Evolutionary conservation across 768 basidiomycete species (phyloP).

Genomic region (Panus rudis): DNA sequence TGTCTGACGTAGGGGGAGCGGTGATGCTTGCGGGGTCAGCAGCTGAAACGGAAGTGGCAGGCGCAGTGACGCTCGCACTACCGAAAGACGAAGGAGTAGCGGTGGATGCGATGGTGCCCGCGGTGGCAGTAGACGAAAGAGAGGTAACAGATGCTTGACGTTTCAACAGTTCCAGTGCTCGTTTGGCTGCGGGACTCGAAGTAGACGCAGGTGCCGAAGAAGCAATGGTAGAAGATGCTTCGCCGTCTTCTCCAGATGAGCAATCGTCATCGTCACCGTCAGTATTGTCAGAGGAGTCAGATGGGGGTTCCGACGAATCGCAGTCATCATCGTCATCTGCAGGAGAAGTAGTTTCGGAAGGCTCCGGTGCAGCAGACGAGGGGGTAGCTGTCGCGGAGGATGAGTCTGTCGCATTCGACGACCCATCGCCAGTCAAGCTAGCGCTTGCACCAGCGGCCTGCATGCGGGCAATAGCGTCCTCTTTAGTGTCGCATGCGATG

Average conservation of each 20-base stretch:
- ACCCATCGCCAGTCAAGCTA: constrained; percentile 11
- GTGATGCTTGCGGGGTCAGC: too few species aligned
- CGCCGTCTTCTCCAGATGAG: neutral
- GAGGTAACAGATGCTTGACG: neutral
- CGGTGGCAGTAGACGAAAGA: neutral
- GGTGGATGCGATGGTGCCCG: neutral
- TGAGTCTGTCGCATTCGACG: neutral
- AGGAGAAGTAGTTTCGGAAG: neutral
- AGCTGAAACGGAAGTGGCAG: too few species aligned
- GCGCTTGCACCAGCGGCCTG: constrained; percentile 26
- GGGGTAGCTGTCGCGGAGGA: neutral
- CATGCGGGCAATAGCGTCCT: constrained; percentile 29
- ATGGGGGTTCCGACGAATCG: neutral
- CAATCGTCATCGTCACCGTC: constrained; percentile 6
- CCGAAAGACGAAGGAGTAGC: neutral
- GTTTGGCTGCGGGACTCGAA: neutral
- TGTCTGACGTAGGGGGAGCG: too few species aligned
- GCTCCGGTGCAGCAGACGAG: neutral
- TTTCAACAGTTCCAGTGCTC: neutral
- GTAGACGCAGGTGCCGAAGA: neutral
- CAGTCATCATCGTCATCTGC: constrained; percentile 1
- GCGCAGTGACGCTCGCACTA: too few species aligned
- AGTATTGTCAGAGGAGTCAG: neutral
- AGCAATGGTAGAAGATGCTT: neutral
- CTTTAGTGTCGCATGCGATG: constrained; percentile 28